Evolutionary conservation across 805 yeast species (phyloP).

Genomic region (Sugiyamaella floridensis): DNA sequence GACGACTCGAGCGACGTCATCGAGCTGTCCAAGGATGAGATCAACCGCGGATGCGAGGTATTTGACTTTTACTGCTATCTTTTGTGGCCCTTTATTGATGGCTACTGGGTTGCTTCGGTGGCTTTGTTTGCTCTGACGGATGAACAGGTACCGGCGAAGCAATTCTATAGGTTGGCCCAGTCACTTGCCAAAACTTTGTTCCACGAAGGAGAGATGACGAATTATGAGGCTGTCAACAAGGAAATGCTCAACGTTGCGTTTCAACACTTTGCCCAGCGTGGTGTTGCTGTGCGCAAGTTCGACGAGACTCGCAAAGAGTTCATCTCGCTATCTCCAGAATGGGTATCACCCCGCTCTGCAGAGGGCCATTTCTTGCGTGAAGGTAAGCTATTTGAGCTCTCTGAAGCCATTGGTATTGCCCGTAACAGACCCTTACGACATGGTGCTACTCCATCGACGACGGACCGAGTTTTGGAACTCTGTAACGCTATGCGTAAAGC

Average conservation of each 20-base stretch:
- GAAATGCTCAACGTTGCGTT: slow-evolving; percentile 35
- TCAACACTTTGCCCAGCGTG: slow-evolving; percentile 29
- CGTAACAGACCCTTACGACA: slow-evolving; percentile 33
- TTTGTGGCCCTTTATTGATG: slow-evolving; percentile 40
- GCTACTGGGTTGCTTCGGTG: slow-evolving; percentile 36
- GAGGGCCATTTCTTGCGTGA: slow-evolving; percentile 19
- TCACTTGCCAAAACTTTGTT: slow-evolving; percentile 37
- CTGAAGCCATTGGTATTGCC: slow-evolving; percentile 30
- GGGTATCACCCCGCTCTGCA: slow-evolving; percentile 14
- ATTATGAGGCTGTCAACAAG: slow-evolving; percentile 37
- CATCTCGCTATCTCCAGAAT: slow-evolving; percentile 22
- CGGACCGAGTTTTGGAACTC: slow-evolving; percentile 16
- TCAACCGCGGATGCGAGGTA: slow-evolving; percentile 20
- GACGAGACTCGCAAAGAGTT: slow-evolving; percentile 16
- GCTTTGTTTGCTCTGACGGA: slow-evolving; percentile 29
- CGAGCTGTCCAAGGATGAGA: slow-evolving; percentile 19
- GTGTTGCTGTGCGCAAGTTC: slow-evolving; percentile 25
- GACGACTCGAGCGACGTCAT: slow-evolving; percentile 14
- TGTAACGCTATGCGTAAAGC: slow-evolving; percentile 1
- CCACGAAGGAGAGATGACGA: slow-evolving; percentile 36
- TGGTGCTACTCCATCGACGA: slow-evolving; percentile 17
- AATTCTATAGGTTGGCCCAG: slow-evolving; percentile 32
- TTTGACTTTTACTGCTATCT: slow-evolving; percentile 38
- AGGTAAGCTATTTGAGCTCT: slow-evolving; percentile 28
- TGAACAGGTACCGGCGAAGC: slow-evolving; percentile 21